Base-by-base conservation (phyloP, 1,284 basidiomycete genomes). In the Inonotus hispidus region DNA sequence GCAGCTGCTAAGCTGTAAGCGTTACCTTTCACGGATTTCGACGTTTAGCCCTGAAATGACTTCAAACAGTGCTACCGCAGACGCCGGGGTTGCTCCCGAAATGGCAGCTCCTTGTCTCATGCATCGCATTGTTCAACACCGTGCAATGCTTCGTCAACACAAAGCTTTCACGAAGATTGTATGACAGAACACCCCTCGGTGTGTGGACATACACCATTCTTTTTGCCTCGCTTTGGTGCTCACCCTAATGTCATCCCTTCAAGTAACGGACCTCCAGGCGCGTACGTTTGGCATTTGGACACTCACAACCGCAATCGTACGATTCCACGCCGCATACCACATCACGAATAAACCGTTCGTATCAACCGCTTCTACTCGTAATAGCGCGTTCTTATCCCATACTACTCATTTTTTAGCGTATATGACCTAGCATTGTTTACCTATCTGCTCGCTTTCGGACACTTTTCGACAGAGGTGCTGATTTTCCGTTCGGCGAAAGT, bases 241-340 rank as follows among this genome's bases (percentile, higher is more conserved):
- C 21, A 32, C 47, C 49, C 23, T 32, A 53, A 21, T 19, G 29
- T 23, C 11, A 37, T 16, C 25, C 58, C 5, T 10, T 19, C n/a
- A 72, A 95, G 95, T 97, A 21, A 94, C 89, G 8, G 75, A 80
- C 14, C 79, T 98, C 14, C 91, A 95, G 64, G 89, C 92, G 35
- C 83, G 95, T 46, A 90, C 93, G 1, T 96, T 96, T 71, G 93
- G 82, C 1, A 80, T 85, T 0, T 98, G 95, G 94, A 96, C 94
- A 0, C 74, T 94, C 58, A 87, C 89, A 19, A 85, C 92, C 3
- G 91, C 90, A 14, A 75, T 90, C 27, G 83, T 97, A 53, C 85
- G 95, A 27, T 76, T 80, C 53, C 93, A 93, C 68, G 90, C 92
- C 11, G 92, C 95, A 6, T 96, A 94, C 74, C 81, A 97, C 70